phyloP scores from a whole-genome alignment of 2,329 filamentous ascomycete species.

The Apiospora malaysiana region DNA sequence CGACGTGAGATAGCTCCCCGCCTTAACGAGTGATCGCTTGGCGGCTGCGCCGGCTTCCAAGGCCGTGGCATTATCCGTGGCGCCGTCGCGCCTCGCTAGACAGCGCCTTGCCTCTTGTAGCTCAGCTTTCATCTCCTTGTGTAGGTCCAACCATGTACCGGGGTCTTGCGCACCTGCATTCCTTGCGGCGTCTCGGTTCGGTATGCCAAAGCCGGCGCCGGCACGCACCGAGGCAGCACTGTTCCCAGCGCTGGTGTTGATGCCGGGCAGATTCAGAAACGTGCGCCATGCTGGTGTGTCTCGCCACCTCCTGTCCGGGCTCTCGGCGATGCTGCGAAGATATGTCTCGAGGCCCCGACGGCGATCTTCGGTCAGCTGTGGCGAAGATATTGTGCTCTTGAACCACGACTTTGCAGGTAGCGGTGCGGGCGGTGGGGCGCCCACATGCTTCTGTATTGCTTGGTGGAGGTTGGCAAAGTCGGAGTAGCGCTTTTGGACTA shows the following conservation, averaged over 20 bases:
- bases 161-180: slow-evolving; percentile 59
- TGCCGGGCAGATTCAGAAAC: slow-evolving; percentile 73
- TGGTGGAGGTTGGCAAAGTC: slow-evolving; percentile 75
- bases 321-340: slow-evolving; percentile 72
- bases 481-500: slow-evolving; percentile 81
- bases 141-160: slow-evolving; percentile 77
- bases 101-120: slow-evolving; percentile 71
- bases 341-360: slow-evolving; percentile 73
- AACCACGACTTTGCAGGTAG: slow-evolving; percentile 81
- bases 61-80: slow-evolving; percentile 51
- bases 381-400: slow-evolving; percentile 71
- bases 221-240: slow-evolving; percentile 55
- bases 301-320: slow-evolving; percentile 78
- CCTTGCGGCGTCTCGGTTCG: slow-evolving; percentile 42
- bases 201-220: slow-evolving; percentile 45
- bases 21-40: slow-evolving; percentile 74
- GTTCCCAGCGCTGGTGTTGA: slow-evolving; percentile 50
- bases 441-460: slow-evolving; percentile 64
- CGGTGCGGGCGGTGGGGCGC: slow-evolving; percentile 67
- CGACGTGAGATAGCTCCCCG: slow-evolving; percentile 65
- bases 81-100: slow-evolving; percentile 72
- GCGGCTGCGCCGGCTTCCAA: slow-evolving; percentile 74
- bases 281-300: slow-evolving; percentile 73
- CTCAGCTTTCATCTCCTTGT: slow-evolving; percentile 73
- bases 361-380: slow-evolving; percentile 74